A percentile compares a stretch with the other conserved stretches of the same genome.
phyloP scores from a whole-genome alignment of 768 basidiomycete genomes.

The Naganishia friedmannii region DNA sequence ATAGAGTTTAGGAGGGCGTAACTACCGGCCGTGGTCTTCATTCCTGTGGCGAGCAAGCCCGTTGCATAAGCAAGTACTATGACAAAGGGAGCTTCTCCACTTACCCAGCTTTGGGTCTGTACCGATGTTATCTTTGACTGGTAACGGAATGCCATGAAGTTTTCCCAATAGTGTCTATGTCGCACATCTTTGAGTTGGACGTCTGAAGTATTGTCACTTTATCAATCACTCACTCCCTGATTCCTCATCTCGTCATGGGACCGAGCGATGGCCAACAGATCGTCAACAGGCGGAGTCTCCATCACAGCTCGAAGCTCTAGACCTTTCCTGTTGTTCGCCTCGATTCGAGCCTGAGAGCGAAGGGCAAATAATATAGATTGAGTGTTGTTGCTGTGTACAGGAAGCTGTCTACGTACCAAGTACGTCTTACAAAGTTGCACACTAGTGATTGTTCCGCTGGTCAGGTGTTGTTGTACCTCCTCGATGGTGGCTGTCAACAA shows the following conservation, averaged over 20 bases:
- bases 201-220: neutral
- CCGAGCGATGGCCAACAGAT: neutral
- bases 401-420: neutral
- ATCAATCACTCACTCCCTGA: neutral
- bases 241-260: neutral
- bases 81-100: too few species aligned
- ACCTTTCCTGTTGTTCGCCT: neutral
- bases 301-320: neutral
- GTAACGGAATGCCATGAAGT: neutral
- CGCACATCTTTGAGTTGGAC: neutral
- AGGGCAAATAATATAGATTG: neutral
- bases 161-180: neutral
- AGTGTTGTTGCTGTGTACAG: neutral
- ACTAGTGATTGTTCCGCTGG: conserved; percentile 7
- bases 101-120: too few species aligned
- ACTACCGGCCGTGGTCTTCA: neutral
- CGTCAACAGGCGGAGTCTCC: neutral
- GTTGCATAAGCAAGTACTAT: too few species aligned
- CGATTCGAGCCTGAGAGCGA: neutral
- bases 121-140: neutral
- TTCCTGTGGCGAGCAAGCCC: neutral
- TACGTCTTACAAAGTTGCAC: neutral
- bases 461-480: conserved; percentile 4
- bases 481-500: conserved; percentile 8
- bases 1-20: neutral